Percentiles rank a stretch among this genome's conserved stretches.
These are phyloP conservation scores for Akanthomyces muscarius DNA, from an alignment of 2,329 filamentous ascomycete genomes.

Conservation along the genomic window DNA sequence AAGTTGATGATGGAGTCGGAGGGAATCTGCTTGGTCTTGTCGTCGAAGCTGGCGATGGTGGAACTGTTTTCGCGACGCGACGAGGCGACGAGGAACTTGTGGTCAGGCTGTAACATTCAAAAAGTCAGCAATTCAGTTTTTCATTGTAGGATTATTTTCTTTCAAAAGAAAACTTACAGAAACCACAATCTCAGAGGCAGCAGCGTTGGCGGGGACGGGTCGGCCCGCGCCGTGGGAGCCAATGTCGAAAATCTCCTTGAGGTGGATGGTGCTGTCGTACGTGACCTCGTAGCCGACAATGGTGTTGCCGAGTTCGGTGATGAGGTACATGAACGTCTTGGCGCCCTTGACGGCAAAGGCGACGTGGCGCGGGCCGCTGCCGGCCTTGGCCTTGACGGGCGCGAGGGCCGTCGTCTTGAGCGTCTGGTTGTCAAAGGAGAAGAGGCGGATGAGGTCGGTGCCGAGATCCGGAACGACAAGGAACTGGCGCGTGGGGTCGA, in stretches of 20 bases:
- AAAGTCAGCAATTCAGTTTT: too few relatives aligned
- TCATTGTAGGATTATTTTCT: not conserved
- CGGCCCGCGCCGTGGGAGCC: conserved; percentile 44
- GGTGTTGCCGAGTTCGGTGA: conserved; percentile 57
- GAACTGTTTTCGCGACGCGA: conserved; percentile 61
- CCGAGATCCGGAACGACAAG: conserved; percentile 64
- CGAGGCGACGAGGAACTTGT: conserved; percentile 61
- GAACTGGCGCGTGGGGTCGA: conserved; percentile 62
- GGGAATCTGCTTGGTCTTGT: conserved; percentile 38
- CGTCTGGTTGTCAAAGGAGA: conserved; percentile 43
- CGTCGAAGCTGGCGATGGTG: conserved; percentile 41
- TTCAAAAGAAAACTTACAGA: conserved; percentile 42
- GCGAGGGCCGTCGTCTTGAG: conserved; percentile 36
- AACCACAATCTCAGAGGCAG: conserved; percentile 53
- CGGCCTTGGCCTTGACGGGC: conserved; percentile 42
- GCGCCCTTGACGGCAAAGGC: conserved; percentile 47
- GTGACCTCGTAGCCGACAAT: conserved; percentile 53
- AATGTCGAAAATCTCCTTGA: conserved; percentile 45
- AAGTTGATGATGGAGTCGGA: conserved; percentile 65
- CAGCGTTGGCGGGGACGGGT: conserved; percentile 37
- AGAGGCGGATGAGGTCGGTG: conserved; percentile 57
- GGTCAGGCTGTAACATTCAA: conserved; percentile 44
- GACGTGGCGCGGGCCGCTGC: conserved; percentile 62
- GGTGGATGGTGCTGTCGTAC: conserved; percentile 44
- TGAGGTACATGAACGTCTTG: conserved; percentile 55